Conservation (phyloP, 1,284 basidiomycete species). For the Paramarasmius palmivorus region DNA sequence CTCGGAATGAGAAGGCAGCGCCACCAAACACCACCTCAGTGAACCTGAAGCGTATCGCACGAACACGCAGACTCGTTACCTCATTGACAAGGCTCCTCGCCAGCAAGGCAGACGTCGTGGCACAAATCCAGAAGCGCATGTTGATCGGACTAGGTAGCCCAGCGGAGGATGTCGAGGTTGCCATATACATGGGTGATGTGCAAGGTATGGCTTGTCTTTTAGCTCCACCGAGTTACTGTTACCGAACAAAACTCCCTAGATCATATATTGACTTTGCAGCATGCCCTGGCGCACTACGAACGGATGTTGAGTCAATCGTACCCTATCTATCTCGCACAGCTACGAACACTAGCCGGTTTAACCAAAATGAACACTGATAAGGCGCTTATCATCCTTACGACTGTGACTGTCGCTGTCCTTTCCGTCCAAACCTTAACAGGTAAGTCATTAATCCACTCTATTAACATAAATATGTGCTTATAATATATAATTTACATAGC, state of each 20-base stretch:
- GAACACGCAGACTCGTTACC: constrained; percentile 81
- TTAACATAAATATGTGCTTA: background rate
- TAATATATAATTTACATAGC: constrained; percentile 38
- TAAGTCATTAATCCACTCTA: constrained; percentile 30
- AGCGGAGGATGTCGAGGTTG: constrained; percentile 63
- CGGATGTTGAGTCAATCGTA: constrained; percentile 87
- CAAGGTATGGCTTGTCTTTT: constrained; percentile 69
- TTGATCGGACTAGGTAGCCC: constrained; percentile 41
- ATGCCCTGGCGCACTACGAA: constrained; percentile 87
- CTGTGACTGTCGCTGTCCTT: constrained; percentile 70
- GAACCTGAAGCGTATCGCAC: constrained; percentile 74
- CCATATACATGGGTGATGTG: constrained; percentile 90
- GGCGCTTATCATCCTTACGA: constrained; percentile 66
- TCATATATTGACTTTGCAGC: constrained; percentile 88
- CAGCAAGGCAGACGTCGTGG: constrained; percentile 83
- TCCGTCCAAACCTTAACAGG: constrained; percentile 68
- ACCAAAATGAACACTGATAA: constrained; percentile 68
- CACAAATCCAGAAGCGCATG: constrained; percentile 78
- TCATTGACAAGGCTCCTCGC: constrained; percentile 78
- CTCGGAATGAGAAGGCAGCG: constrained; percentile 4
- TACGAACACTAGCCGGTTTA: constrained; percentile 63
- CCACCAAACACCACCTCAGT: constrained; percentile 35
- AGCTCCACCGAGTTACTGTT: background rate
- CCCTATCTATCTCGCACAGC: constrained; percentile 80
- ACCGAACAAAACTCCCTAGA: constrained; percentile 46